Base-by-base conservation (phyloP, 2,329 filamentous ascomycete species). In the Neobulgaria alba region DNA sequence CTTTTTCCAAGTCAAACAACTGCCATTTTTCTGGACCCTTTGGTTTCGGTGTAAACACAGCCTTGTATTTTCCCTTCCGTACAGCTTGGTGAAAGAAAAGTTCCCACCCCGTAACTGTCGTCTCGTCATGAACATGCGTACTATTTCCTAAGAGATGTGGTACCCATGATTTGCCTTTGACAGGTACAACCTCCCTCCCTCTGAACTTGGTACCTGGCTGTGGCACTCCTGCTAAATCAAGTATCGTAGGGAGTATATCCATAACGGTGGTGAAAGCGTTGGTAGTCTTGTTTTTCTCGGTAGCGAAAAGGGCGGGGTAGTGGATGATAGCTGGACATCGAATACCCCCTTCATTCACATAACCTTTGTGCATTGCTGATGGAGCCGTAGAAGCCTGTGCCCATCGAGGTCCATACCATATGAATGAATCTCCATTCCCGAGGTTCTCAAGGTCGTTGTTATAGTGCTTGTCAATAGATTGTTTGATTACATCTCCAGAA, bases 361-460 rank as follows among this genome's bases (percentile, higher is more conserved):
- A 48, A 8, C 29, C 38, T 26, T 52, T 51, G 29, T 14, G 43
- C 36, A 42, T 71, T 72, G 9, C 62, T 67, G 23, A 26, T 1
- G 70, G 69, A 2, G 71, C 69, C 1, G 71, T 74, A 10, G 69
- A 65, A 20, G 70, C 71, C 52, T 69, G 66, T 1, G 72, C 73
- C 71, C 73, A 75, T 10, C 67, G 67, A 3, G 69, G 69, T 1
- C 75, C 74, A 47, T 78, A 78, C 74, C 74, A 79, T 43, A 76
- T 69, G 53, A 75, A 79, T 2, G 67, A 72, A 53, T 77, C 63
- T 35, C 60, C 69, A 36, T 72, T 67, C 9, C 75, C 76, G 20
- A 79, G 64, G 45, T 77, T 79, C 18, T 75, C 71, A 15, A 77
- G 63, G 29, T 61, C 62, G 52, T 77, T 77, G 57, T 75, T 62